These are phyloP conservation scores for Serendipita sp. DNA, from an alignment of 768 basidiomycete species.

Conservation along the genomic window DNA sequence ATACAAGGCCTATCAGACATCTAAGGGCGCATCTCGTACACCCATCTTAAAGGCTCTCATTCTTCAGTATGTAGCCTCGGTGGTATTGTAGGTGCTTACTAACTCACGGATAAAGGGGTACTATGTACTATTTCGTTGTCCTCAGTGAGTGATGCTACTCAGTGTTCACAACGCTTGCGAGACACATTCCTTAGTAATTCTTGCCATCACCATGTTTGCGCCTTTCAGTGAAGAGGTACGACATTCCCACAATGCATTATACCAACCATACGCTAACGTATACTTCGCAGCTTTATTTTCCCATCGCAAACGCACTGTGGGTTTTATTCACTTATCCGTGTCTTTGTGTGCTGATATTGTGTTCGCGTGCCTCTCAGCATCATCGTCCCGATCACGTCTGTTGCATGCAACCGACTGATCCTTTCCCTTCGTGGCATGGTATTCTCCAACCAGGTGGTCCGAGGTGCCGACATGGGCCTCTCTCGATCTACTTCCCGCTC, in stretches of 20 bases:
- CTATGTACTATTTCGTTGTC: neutral
- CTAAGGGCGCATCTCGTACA: neutral
- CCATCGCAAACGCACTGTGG: neutral
- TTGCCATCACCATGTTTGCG: conserved; percentile 1
- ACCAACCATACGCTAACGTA: neutral
- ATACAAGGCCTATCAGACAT: neutral
- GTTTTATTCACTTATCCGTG: neutral
- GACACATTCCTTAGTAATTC: neutral
- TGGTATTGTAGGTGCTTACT: no score
- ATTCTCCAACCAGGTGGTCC: neutral
- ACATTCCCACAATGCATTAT: neutral
- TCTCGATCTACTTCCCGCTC: neutral
- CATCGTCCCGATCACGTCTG: neutral
- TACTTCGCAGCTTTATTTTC: neutral
- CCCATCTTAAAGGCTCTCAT: neutral
- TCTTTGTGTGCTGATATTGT: neutral
- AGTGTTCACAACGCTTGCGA: neutral
- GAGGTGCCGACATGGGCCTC: neutral
- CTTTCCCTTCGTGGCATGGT: conserved; percentile 5
- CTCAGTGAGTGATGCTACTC: neutral
- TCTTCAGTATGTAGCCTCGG: neutral
- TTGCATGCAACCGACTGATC: neutral
- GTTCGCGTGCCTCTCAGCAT: neutral
- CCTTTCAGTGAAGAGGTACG: neutral
- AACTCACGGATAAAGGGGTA: neutral